Base-by-base conservation (phyloP, 1,284 basidiomycete genomes). In the Coniferiporia weirii region DNA sequence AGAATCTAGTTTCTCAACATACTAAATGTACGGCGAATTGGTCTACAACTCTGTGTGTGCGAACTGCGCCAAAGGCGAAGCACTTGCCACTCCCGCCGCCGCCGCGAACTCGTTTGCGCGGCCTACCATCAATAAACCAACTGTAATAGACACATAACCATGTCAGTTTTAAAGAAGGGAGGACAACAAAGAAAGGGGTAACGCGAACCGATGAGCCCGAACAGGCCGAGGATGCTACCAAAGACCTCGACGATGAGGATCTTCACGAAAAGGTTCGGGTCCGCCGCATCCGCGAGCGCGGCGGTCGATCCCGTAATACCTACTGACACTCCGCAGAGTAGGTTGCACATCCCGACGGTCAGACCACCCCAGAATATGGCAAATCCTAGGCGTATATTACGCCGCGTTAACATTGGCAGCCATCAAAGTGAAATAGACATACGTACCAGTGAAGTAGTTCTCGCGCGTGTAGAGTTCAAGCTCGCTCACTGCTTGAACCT, bases 221-320 rank as follows among this genome's bases (percentile, higher is more conserved):
- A 96, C 51, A 96, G 76, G 32, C 93, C 94, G 70, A 96, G 76
- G 64, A 95, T 92, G 66, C 91, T 94, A 61, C 93, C 93, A 70
- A 97, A 97, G 57, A 97, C 94, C 70, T 97, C 95, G 1, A 96
- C 89, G 59, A 98, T 87, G 59, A 97, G 83, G 63, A 97, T 92
- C 75, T 95, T 96, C 72, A 97, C 93, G 68, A 98, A 97, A 34
- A 97, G 73, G 57, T 87, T 83, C 4, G 94, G 93, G 73, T 98
- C 94, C 15, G 95, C 90, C 19, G 95, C 95, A 69, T 98, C 95
- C 13, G 91, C 86, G 48, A 97, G 76, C 0, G 95, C 95, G 12
- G 94, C 94, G 15, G 92, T 96, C 1, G 93, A 91, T 2, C 95
- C 95, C 1, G 91, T 93, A 66, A 97, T 82, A 32, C 95, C 95